A percentile compares a stretch with the other conserved stretches of the same genome.
Conservation (phyloP, 306 rosid species). For the Cucurbita pepo region DNA sequence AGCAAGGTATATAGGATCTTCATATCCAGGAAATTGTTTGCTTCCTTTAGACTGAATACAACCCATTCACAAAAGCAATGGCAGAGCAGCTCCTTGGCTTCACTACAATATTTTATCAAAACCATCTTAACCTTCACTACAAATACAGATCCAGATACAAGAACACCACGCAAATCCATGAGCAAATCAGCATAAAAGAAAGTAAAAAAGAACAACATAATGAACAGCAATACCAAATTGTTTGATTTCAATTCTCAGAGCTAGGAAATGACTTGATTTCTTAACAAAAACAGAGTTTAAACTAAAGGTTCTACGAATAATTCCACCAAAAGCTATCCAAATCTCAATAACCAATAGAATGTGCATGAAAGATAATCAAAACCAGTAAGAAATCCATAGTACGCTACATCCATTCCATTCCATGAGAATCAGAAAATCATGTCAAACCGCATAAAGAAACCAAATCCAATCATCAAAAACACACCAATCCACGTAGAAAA, state of each 20-base stretch:
- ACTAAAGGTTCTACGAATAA: background rate
- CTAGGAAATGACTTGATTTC: background rate
- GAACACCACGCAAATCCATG: slow-evolving; percentile 9
- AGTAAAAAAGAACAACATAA: background rate
- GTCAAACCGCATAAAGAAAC: background rate
- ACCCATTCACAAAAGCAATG: slow-evolving; percentile 49
- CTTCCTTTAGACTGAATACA: slow-evolving; percentile 47
- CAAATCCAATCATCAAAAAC: background rate
- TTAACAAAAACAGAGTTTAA: background rate
- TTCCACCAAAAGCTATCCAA: background rate
- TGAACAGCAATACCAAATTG: background rate
- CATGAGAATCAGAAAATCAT: background rate
- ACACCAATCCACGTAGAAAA: background rate
- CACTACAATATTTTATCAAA: slow-evolving; percentile 35
- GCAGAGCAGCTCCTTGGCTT: slow-evolving; percentile 12
- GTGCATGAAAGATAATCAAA: background rate
- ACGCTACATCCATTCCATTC: background rate
- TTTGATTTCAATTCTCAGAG: background rate
- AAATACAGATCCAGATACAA: slow-evolving; percentile 17
- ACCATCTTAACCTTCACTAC: slow-evolving; percentile 30
- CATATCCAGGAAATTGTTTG: slow-evolving; percentile 28
- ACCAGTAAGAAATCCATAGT: background rate
- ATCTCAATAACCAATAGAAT: background rate
- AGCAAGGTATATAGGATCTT: slow-evolving; percentile 50
- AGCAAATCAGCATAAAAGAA: background rate